Evolutionary conservation across 495 filamentous ascomycete genomes (phyloP).

Genomic region (Astrothelium macrocarpum): DNA sequence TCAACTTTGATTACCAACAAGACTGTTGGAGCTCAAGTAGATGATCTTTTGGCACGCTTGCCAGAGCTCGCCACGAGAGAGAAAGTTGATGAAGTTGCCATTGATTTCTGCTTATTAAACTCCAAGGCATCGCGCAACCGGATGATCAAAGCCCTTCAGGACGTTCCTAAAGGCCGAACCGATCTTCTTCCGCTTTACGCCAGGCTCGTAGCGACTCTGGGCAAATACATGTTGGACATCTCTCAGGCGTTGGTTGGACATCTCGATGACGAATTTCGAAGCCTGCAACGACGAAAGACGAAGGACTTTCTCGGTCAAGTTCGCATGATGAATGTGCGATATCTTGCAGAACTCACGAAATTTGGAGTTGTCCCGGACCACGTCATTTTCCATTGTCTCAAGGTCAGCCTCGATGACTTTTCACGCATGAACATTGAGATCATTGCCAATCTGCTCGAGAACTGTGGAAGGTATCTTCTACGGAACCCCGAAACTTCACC

Average conservation of each 20-base stretch:
- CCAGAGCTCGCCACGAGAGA: constrained; percentile 89
- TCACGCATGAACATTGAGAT: constrained; percentile 98
- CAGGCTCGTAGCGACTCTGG: constrained; percentile 85
- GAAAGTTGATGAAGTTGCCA: constrained; percentile 76
- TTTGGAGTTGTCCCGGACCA: constrained; percentile 98
- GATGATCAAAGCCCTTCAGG: constrained; percentile 83
- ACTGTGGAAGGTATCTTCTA: constrained; percentile 88
- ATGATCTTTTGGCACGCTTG: constrained; percentile 76
- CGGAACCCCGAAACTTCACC: constrained; percentile 90
- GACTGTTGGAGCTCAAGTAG: constrained; percentile 93
- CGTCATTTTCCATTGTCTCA: constrained; percentile 97
- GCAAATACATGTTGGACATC: constrained; percentile 86
- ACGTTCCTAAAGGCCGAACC: constrained; percentile 84
- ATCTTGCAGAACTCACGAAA: constrained; percentile 94
- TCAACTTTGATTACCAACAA: constrained; percentile 95
- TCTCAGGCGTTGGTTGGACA: constrained; percentile 86
- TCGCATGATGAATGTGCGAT: constrained; percentile 87
- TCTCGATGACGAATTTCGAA: constrained; percentile 94
- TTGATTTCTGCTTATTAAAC: constrained; percentile 97
- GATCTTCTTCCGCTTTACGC: constrained; percentile 89
- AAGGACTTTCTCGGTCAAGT: constrained; percentile 96
- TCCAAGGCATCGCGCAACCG: constrained; percentile 95
- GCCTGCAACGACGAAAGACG: constrained; percentile 92
- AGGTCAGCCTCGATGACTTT: constrained; percentile 94
- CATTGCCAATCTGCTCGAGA: constrained; percentile 93